Base-by-base conservation (phyloP, 106 monocot genomes). In the Dendrobium huoshanense region DNA sequence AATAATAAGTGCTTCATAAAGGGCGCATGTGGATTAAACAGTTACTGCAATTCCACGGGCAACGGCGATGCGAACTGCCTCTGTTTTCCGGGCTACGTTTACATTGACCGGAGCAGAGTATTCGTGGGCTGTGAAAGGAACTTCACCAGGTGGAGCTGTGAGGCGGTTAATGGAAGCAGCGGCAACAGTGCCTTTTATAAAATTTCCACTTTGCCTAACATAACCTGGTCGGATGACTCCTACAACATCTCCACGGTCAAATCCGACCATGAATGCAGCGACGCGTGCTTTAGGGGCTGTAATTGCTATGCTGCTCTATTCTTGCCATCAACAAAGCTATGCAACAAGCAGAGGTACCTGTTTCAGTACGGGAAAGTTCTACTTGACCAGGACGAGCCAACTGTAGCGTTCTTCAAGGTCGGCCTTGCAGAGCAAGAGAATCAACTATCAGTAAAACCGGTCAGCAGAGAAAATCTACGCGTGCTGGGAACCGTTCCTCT, bases 1-100 rank as follows among this genome's bases (percentile, higher is more conserved):
- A 9, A 45, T 7, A 9, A 67, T 67, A 67, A 67, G 27, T 67
- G 67, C 67, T 24, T 10, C 2, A 31, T 67, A 10, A 67, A 67
- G 27, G 67, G 67, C 9, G 1, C 31, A 19, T 67, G 67, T 25
- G 67, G 67, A 13, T 24, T 10, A 6, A 67, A 67, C 67, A 67
- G 67, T n/a, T 67, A 67, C 29, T 67, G 67, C 31, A 9, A 24
- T 24, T 31, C 67, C 29, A 10, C 31, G 20, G 58, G 2, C 56
- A 20, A 16, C 55, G 58, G 58, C 4, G 0, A 58, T 17, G 67
- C 0, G 5, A 0, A n/a, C 0, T 67, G 67, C 25, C 27, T 67
- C 67, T 67, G 67, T 25, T 27, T 67, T 7, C 67, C 67, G 67
- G 67, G 67, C 67, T 67, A n/a, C 67, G 67, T 67, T 31, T 67